Conservation (phyloP, 179 eudicot species). For the Actinidia arguta region DNA sequence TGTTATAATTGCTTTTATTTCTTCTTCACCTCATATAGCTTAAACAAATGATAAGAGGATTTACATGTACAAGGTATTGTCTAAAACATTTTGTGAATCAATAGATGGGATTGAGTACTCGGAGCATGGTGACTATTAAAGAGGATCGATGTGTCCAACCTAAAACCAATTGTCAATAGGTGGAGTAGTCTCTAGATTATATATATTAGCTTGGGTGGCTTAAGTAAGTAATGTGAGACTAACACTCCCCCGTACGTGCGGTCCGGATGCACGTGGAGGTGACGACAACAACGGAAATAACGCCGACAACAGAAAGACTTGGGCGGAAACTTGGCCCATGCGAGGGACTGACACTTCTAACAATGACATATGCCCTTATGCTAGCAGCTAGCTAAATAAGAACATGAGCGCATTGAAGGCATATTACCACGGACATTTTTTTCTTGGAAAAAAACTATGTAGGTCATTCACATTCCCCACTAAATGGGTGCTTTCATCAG, state of each 20-base stretch:
- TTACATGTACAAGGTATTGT: neutral
- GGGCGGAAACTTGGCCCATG: too few species aligned
- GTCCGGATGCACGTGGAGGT: too few species aligned
- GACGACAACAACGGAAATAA: too few species aligned
- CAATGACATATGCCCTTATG: neutral
- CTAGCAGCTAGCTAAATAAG: constrained; percentile 8
- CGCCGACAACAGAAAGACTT: too few species aligned
- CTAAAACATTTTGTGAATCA: neutral
- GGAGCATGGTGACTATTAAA: neutral
- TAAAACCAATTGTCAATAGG: too few species aligned
- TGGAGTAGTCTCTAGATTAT: too few species aligned
- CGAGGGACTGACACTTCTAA: too few species aligned
- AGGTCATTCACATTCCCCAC: constrained; percentile 1
- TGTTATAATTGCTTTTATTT: neutral
- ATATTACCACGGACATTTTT: neutral
- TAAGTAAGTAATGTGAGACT: too few species aligned
- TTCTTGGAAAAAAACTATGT: neutral
- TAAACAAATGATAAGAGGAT: neutral
- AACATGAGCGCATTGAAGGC: neutral
- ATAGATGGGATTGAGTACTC: neutral
- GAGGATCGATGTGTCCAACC: too few species aligned
- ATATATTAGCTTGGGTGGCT: too few species aligned
- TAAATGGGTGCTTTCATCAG: neutral
- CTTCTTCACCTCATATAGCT: neutral
- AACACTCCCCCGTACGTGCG: too few species aligned